phyloP scores from a whole-genome alignment of 495 filamentous ascomycete genomes.

The Talaromyces proteolyticus region DNA sequence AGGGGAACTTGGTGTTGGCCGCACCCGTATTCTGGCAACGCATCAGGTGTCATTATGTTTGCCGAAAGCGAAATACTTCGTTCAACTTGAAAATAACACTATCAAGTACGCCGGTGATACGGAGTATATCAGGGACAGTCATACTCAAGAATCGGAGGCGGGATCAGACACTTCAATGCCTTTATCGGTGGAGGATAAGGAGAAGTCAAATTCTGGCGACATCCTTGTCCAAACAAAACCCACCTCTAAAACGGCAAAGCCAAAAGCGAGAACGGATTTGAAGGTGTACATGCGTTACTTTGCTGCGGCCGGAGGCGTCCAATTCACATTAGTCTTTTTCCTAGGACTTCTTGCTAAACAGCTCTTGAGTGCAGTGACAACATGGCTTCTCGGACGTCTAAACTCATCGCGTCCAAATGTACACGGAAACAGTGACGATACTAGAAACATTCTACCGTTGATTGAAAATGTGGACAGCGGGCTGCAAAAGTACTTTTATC shows the following conservation, averaged over 20 bases:
- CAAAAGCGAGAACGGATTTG: conserved; percentile 14
- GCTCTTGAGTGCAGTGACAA: background rate
- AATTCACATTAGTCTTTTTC: background rate
- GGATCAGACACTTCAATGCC: too few species aligned
- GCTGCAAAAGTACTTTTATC: background rate
- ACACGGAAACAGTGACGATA: too few species aligned
- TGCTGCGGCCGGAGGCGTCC: background rate
- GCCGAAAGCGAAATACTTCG: conserved; percentile 62
- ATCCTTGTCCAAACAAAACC: too few species aligned
- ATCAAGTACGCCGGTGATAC: background rate
- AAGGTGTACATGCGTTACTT: background rate
- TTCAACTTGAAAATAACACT: conserved; percentile 68
- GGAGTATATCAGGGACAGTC: too few species aligned
- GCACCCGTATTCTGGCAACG: conserved; percentile 15
- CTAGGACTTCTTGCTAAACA: background rate
- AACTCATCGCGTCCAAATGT: background rate
- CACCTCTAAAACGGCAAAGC: too few species aligned
- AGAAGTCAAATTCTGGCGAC: too few species aligned
- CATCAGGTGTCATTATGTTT: conserved; percentile 77
- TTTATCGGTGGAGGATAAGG: too few species aligned
- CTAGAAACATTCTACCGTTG: too few species aligned
- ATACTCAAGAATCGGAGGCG: too few species aligned
- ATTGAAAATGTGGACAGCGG: too few species aligned
- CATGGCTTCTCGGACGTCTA: background rate
- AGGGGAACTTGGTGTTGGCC: conserved; percentile 6